These are phyloP conservation scores for Pelargonium nanum DNA, from an alignment of 345 rosid genomes.

Conservation along the genomic window DNA sequence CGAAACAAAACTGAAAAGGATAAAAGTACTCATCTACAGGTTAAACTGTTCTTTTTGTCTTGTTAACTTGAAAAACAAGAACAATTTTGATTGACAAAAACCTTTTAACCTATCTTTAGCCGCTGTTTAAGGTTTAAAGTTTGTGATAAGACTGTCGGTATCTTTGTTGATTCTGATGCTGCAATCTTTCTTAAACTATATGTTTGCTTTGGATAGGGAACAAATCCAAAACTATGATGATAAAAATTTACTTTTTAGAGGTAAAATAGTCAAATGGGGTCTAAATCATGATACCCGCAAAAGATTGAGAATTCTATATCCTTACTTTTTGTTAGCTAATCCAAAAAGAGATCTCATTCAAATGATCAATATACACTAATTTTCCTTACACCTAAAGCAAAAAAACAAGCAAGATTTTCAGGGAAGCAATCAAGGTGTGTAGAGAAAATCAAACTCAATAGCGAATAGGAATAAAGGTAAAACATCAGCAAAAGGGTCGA, in stretches of 20 bases:
- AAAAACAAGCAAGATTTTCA: background rate
- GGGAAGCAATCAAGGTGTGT: background rate
- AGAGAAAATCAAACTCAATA: too few species aligned
- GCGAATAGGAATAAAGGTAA: too few species aligned
- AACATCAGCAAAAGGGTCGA: too few species aligned
- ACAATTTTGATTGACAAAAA: too few species aligned
- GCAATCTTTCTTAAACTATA: constrained; percentile 6
- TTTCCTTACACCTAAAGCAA: constrained; percentile 11
- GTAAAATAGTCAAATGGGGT: constrained; percentile 9
- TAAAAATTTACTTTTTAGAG: constrained; percentile 6
- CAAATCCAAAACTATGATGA: constrained; percentile 8
- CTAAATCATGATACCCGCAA: constrained; percentile 3
- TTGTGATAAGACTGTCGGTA: too few species aligned
- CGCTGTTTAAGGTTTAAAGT: too few species aligned
- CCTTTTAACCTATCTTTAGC: too few species aligned
- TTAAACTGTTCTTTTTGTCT: too few species aligned
- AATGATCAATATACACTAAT: background rate
- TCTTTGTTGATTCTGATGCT: background rate
- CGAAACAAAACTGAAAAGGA: too few species aligned
- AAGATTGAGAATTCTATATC: constrained; percentile 2
- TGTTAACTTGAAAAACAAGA: too few species aligned
- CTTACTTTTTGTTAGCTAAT: constrained; percentile 4
- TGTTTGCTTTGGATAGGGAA: constrained; percentile 7
- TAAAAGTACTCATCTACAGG: too few species aligned
- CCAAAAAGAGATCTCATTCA: constrained; percentile 3